Evolutionary conservation across 2,329 filamentous ascomycete species (phyloP), one percentile per base, ranked within the genome.

Genomic region (Venturiaceae sp.): DNA sequence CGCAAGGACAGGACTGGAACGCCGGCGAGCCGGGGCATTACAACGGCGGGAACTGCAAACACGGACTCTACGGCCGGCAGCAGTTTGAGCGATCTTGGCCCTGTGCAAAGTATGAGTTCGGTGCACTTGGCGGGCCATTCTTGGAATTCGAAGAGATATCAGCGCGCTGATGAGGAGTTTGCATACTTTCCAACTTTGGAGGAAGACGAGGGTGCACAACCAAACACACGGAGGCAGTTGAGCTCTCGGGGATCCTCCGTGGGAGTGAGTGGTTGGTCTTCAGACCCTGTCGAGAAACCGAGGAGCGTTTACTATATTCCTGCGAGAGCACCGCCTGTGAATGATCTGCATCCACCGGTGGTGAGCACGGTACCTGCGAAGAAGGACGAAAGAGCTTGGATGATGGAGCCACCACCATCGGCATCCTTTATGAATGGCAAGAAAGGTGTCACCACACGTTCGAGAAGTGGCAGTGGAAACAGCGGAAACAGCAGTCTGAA

Each of bases 391-490:
- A 39, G 55, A 52, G 34, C 28, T 67, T 96, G 92, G 92, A 96
- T 96, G 91, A 77, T 95, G 55, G 90, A 95, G 67, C 92, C 92
- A 2, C 90, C 91, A 1, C 92, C 92, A n/a, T 83, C 86, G 34
- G 90, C 92, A 59, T 91, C 87, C 69, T 80, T 96, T 60, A 96
- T 96, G 92, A 88, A 87, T 63, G 92, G 91, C 63, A 94, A 92
- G 69, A 83, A 88, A 36, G 83, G 83, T 32, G 84, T 56, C 16
- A 59, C 58, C 7, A 44, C 39, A 23, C 26, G 39, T 21, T 47
- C 55, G n/a, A 52, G 55, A 28, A 57, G 55, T 33, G 44, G 41
- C 26, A 57, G 39, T n/a, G 55, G 53, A 1, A 30, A 23, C 8
- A 50, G 44, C 30, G 44, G 26, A 9, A 39, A 30, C 23, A 74